These are phyloP conservation scores for Sporothrix globosa DNA, from an alignment of 2,329 filamentous ascomycete species.

Conservation along the genomic window DNA sequence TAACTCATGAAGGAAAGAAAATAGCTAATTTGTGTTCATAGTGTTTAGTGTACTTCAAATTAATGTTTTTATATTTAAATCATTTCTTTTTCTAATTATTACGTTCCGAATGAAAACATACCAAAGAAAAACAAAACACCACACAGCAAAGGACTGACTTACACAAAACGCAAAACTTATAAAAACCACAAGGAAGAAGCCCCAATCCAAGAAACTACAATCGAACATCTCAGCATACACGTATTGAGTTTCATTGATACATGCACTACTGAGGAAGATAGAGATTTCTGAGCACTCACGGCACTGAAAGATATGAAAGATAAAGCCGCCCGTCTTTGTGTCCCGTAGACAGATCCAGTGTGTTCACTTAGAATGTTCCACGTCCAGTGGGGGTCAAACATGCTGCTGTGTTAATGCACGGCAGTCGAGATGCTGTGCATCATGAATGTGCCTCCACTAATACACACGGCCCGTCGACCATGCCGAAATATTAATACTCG, in stretches of 20 bases:
- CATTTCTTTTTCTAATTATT: neutral
- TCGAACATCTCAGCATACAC: neutral
- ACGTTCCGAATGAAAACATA: too few species aligned
- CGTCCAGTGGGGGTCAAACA: slow-evolving; percentile 9
- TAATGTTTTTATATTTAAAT: neutral
- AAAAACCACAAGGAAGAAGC: too few species aligned
- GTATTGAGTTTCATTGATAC: neutral
- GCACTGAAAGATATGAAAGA: neutral
- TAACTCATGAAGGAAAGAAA: too few species aligned
- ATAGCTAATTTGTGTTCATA: neutral
- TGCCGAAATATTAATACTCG: neutral
- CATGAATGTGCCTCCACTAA: neutral
- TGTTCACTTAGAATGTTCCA: neutral
- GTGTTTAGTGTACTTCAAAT: neutral
- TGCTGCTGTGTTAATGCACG: neutral
- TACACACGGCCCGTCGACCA: neutral
- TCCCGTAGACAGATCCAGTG: neutral
- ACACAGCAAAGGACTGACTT: too few species aligned
- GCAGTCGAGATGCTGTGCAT: slow-evolving; percentile 7
- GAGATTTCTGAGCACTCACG: too few species aligned
- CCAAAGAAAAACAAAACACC: too few species aligned
- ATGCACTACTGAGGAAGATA: too few species aligned
- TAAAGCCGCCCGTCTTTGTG: slow-evolving; percentile 8
- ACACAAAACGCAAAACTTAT: too few species aligned
- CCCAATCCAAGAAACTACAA: too few species aligned